Evolutionary conservation across 2,329 filamentous ascomycete genomes (phyloP), one percentile per base, ranked within the genome.

Genomic region (Zymoseptoria pseudotritici): DNA sequence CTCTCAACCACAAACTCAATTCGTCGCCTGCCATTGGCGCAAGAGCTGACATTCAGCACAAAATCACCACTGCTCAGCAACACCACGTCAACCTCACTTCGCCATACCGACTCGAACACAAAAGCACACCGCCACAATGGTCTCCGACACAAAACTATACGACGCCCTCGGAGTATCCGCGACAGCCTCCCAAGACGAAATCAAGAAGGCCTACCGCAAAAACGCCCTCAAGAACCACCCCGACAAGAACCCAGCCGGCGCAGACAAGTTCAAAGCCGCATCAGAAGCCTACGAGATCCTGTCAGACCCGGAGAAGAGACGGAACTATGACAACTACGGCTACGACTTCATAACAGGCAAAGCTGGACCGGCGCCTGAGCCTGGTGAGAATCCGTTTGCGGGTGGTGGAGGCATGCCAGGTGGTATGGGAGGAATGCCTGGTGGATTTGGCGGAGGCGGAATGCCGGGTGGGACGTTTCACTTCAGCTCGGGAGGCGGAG

Each of bases 261-360:
- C 85, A 62, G 94, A 97, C 74, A 97, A 93, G 77, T 99, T 99
- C 82, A 99, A 99, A 79, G 94, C 97, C 75, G 89, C 91, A 65
- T 96, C 91, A 1, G 92, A 97, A 78, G 94, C 94, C 59, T 99
- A 97, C 79, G 94, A 99, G 78, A 96, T 99, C 68, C 86, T 99
- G 2, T 96, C 91, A 63, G 94, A 99, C 71, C 92, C 93, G 61
- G 92, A 97, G 74, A 99, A 97, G 78, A 88, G 94, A 71, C 94
- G 96, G 76, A 87, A 87, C 50, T 99, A 99, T 74, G 94, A 99
- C 74, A 87, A 93, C 73, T 97, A 87, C 75, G 94, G 94, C 63
- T 87, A 97, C 63, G 94, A 97, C 70, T 96, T 93, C 78, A 83
- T 99, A 56, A 73, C 68, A 9, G 71, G 71, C 54, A 71, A 73